phyloP scores from a whole-genome alignment of 345 rosid species.

The Gossypium mustelinum region DNA sequence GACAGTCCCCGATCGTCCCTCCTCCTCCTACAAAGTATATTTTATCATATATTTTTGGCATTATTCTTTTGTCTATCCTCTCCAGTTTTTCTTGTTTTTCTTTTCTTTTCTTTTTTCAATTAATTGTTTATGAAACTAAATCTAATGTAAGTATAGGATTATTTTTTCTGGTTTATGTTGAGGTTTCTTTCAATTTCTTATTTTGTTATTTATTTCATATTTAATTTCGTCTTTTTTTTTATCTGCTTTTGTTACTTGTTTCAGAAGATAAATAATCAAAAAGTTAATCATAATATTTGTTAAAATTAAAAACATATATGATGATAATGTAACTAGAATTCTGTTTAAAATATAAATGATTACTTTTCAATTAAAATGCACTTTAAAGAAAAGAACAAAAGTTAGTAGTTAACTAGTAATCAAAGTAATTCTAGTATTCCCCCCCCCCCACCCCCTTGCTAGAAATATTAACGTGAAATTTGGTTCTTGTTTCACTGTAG shows the following conservation, averaged over 20 bases:
- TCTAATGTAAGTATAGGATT: background rate
- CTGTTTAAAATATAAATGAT: background rate
- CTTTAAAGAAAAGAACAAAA: background rate
- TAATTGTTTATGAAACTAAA: too few relatives aligned
- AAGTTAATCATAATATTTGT: background rate
- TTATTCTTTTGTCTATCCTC: background rate
- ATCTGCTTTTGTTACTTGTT: background rate
- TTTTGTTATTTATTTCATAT: background rate
- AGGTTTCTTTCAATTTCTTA: background rate
- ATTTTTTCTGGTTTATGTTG: background rate
- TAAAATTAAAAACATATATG: background rate
- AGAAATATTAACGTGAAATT: background rate
- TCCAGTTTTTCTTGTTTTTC: background rate
- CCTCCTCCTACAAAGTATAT: conserved; percentile 48
- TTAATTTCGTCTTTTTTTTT: background rate
- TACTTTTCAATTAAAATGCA: background rate
- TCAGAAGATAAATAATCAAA: background rate
- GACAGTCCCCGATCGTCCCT: conserved; percentile 36
- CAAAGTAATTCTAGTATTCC: background rate
- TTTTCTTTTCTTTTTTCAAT: background rate
- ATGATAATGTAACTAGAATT: background rate
- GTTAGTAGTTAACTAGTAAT: background rate
- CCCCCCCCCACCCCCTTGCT: background rate
- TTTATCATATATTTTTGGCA: background rate
- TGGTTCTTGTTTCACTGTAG: background rate